Evolutionary conservation across 768 basidiomycete species (phyloP), one percentile per base, ranked within the genome.

Genomic region (Mycena polygramma): DNA sequence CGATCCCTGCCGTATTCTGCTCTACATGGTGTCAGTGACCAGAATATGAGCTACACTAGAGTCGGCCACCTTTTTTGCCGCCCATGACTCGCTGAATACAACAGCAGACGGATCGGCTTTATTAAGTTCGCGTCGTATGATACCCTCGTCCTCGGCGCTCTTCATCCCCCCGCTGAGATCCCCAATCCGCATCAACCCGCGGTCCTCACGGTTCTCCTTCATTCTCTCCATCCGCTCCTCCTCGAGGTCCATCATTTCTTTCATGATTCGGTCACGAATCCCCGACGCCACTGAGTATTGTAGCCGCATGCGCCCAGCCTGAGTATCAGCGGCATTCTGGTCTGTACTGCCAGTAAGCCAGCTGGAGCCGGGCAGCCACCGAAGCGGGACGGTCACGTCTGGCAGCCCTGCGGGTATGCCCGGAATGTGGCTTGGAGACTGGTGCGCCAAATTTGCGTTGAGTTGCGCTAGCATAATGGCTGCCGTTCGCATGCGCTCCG

Each of bases 401-500:
- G 72, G 65, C 22, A 73, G 60, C 35, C 68, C 72, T 11, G 45
- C 57, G 24, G 66, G 71, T 57, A 69, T 73, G 35, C 72, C 68
- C 17, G 69, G 72, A 35, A 73, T 66, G 45, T 62, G 59, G 37
- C 68, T 60, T 11, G 36, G 8, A 22, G 68, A 53, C 17, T 43
- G 57, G 43, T 70, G 87, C 37, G 88, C 83, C 59, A 93, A 85
- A 75, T 87, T 94, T 1, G 95, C 92, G 75, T 96, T 98, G 57
- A 99, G 87, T 80, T 99, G 98, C 1, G 98, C 92, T 36, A 99
- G 91, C 98, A 99, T 98, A 71, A 99, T 92, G 13, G 98, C 98
- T 13, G 98, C 98, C 13, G 96, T 98, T 10, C 95, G 91, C 98
- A 99, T 99, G 59, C 98, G 90, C 74, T 98, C 96, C 0, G 97